Evolutionary conservation across 805 yeast genomes (phyloP).

Genomic region (Kuraishia hungarica): DNA sequence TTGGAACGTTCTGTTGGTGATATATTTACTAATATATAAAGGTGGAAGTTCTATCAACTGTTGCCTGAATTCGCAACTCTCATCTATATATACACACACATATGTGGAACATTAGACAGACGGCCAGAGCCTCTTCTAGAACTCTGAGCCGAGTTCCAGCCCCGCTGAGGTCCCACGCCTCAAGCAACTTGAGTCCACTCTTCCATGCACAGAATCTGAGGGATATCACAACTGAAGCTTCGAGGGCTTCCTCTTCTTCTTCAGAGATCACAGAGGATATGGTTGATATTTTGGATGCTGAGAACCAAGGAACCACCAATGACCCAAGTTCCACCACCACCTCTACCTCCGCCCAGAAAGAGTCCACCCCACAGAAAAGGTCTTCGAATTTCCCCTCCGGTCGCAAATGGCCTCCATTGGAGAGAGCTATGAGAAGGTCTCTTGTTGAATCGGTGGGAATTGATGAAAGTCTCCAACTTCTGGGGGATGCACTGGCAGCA

Average conservation of each 20-base stretch:
- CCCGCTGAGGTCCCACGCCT: not conserved
- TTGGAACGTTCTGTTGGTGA: too few relatives aligned
- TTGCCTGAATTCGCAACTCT: not conserved
- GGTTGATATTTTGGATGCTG: not conserved
- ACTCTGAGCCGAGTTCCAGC: not conserved
- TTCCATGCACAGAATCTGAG: not conserved
- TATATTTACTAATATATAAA: too few relatives aligned
- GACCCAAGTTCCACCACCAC: not conserved
- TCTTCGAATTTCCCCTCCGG: not conserved
- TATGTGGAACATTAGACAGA: not conserved
- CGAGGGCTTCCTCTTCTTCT: not conserved
- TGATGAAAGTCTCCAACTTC: not conserved
- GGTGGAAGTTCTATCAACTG: too few relatives aligned
- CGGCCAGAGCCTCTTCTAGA: not conserved
- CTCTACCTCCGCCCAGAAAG: not conserved
- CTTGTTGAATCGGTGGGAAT: not conserved
- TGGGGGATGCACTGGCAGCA: not conserved
- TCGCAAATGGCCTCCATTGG: not conserved
- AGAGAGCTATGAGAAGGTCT: not conserved
- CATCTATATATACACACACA: not conserved
- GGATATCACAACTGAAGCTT: not conserved
- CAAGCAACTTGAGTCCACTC: not conserved
- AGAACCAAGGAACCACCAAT: not conserved
- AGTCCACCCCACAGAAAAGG: not conserved
- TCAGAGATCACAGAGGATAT: not conserved